phyloP scores from a whole-genome alignment of 1,284 basidiomycete genomes.

The Rhizoctonia solani region DNA sequence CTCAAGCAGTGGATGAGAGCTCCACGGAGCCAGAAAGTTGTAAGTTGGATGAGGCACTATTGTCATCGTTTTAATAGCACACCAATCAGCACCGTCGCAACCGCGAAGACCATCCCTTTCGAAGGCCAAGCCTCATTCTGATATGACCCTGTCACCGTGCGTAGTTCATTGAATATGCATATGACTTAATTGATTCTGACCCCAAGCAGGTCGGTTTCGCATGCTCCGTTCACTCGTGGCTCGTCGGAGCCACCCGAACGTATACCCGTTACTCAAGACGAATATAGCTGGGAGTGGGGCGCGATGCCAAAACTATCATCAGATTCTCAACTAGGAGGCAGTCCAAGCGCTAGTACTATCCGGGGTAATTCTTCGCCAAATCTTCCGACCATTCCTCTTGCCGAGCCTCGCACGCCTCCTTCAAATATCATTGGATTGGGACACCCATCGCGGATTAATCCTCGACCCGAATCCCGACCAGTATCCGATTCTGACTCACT shows the following conservation, averaged over 20 bases:
- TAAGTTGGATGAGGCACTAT: background rate
- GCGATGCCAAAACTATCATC: conserved; percentile 64
- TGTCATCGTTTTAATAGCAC: background rate
- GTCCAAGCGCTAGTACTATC: conserved; percentile 27
- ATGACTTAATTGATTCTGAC: background rate
- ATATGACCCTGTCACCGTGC: background rate
- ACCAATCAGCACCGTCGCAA: background rate
- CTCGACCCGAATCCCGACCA: conserved; percentile 47
- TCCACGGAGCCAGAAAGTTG: conserved; percentile 21
- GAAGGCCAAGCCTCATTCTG: conserved; percentile 14
- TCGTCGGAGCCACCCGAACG: conserved; percentile 48
- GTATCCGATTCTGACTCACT: conserved; percentile 25
- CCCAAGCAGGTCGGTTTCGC: background rate
- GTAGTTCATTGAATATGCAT: conserved; percentile 50
- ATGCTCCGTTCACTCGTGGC: conserved; percentile 52
- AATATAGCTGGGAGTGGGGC: conserved; percentile 87
- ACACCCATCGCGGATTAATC: background rate
- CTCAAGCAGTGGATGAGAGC: conserved; percentile 30
- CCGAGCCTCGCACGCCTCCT: conserved; percentile 19
- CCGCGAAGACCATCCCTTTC: conserved; percentile 13
- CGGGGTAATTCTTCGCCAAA: conserved; percentile 22
- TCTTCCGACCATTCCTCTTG: background rate
- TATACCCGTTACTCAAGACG: conserved; percentile 44
- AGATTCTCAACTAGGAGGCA: conserved; percentile 4
- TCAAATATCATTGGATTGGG: conserved; percentile 11